Conservation (phyloP, 2,329 filamentous ascomycete genomes). For the Penicillium sp. region DNA sequence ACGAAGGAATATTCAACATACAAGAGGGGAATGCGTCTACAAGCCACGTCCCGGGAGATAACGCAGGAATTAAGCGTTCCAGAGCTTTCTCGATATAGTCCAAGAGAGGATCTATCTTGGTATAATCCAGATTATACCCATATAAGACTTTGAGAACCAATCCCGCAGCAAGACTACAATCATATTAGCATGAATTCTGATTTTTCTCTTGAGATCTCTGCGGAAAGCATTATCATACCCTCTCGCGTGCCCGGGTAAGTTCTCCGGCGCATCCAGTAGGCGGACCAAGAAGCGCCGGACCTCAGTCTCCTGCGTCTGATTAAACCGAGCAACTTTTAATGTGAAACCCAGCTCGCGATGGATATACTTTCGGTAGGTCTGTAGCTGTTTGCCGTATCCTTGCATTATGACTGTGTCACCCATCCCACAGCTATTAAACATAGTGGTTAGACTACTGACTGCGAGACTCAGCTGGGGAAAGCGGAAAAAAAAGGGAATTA, state of each 20-base stretch:
- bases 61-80: slow-evolving; percentile 40
- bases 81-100: slow-evolving; percentile 48
- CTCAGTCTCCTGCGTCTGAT: slow-evolving; percentile 52
- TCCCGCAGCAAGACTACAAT: slow-evolving; percentile 42
- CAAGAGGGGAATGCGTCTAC: slow-evolving; percentile 21
- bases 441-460: too few species aligned
- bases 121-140: slow-evolving; percentile 51
- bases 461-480: too few species aligned
- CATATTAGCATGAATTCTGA: neutral
- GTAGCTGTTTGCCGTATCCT: slow-evolving; percentile 45
- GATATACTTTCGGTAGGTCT: slow-evolving; percentile 52
- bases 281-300: slow-evolving; percentile 51
- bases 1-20: slow-evolving; percentile 3
- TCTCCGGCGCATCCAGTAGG: slow-evolving; percentile 45
- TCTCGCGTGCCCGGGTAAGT: slow-evolving; percentile 43
- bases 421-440: slow-evolving; percentile 43
- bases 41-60: slow-evolving; percentile 17
- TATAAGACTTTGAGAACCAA: slow-evolving; percentile 53
- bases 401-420: slow-evolving; percentile 41
- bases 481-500: too few species aligned
- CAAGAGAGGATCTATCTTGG: slow-evolving; percentile 50
- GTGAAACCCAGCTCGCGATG: slow-evolving; percentile 53
- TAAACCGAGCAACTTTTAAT: slow-evolving; percentile 43
- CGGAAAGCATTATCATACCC: neutral
- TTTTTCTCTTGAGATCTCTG: neutral